Evolutionary conservation across 2,329 filamentous ascomycete species (phyloP), one percentile per base, ranked within the genome.

Genomic region (Thelonectria discophora): DNA sequence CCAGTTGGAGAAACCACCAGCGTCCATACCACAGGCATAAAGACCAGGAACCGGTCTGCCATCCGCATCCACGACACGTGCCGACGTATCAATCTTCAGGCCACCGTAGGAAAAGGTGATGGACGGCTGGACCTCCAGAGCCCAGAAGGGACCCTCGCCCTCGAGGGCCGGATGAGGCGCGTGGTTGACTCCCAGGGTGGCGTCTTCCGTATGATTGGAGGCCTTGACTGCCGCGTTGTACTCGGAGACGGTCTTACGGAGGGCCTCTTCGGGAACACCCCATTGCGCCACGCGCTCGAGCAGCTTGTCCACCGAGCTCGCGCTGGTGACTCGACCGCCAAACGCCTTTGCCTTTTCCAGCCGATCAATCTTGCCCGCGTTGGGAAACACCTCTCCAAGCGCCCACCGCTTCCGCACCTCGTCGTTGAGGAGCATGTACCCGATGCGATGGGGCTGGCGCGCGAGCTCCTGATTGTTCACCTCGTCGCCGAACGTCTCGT

Each of bases 381-480:
- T 64, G 5, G 59, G 62, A 3, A 64, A 64, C 4, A 59, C 59
- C 12, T 64, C 62, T 1, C 62, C 62, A 1, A 64, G 51, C 3
- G 59, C 62, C 62, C 62, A 64, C 3, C 39, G 32, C 27, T 59
- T 64, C 27, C 62, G 21, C 13, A 58, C 42, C 8, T 59, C 47
- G 18, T 64, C 54, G 32, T 64, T 62, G 15, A 62, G 58, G 15
- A 64, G 56, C 62, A 64, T 64, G 37, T 64, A 64, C 10, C 58
- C 62, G 17, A 64, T 42, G 8, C 59, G 54, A 3, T 48, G 50
- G 3, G 55, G 62, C 37, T 64, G 59, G 9, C 48, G 62, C 7
- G 62, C 59, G 10, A 64, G 58, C 5, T 64, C 62, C 13, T 64
- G 59, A 48, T 64, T 64, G 46, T 64, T 64, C 24, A 64, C 62